A percentile compares a stretch with the other conserved stretches of the same genome.
Evolutionary conservation across 345 rosid genomes (phyloP).

Genomic region (Rubroshorea leprosula): DNA sequence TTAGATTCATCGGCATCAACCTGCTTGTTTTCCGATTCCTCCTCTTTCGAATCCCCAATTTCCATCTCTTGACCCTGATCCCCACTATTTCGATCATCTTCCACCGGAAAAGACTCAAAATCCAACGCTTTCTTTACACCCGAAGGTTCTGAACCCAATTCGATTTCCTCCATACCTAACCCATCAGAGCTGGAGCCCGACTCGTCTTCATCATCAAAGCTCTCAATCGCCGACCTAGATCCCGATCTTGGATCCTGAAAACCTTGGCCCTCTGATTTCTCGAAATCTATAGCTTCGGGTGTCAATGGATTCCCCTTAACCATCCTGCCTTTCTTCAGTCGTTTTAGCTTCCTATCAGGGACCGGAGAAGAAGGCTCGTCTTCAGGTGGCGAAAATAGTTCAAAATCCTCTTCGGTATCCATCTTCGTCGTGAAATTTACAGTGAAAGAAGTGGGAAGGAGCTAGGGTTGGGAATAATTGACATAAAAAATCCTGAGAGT

Average conservation of each 20-base stretch:
- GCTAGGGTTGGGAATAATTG: too few species aligned
- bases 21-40: constrained; percentile 21
- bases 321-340: constrained; percentile 47
- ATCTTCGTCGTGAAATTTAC: too few species aligned
- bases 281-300: constrained; percentile 14
- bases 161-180: constrained; percentile 21
- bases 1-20: constrained; percentile 8
- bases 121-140: constrained; percentile 40
- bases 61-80: constrained; percentile 26
- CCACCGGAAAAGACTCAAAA: constrained; percentile 37
- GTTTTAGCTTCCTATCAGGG: constrained; percentile 52
- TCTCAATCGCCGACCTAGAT: constrained; percentile 19
- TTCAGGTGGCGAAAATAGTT: constrained; percentile 38
- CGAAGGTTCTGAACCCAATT: constrained; percentile 10
- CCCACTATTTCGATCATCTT: constrained; percentile 17
- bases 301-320: too few species aligned
- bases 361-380: constrained; percentile 30
- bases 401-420: constrained; percentile 43
- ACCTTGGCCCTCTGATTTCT: constrained; percentile 9
- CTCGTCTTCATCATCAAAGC: constrained; percentile 26
- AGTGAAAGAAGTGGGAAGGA: too few species aligned
- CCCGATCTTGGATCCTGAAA: constrained; percentile 19
- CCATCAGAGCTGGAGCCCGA: constrained; percentile 29
- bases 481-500: too few species aligned
- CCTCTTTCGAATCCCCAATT: constrained; percentile 13